Conservation (phyloP, 306 rosid genomes). For the Abrus pulchellus region DNA sequence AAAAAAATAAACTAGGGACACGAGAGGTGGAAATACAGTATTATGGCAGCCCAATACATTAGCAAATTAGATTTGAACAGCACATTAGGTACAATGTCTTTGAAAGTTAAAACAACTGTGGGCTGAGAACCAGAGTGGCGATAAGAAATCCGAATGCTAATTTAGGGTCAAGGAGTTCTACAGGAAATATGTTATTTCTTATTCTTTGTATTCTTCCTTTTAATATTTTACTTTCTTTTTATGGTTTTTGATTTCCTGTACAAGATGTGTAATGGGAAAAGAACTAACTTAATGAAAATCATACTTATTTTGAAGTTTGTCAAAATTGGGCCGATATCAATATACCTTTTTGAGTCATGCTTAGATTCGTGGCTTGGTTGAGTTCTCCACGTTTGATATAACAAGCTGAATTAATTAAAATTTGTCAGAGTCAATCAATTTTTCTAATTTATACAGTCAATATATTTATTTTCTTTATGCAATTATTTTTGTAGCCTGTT, state of each 20-base stretch:
- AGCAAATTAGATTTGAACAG: background rate
- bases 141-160: background rate
- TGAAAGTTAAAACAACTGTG: background rate
- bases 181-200: background rate
- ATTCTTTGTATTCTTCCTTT: background rate
- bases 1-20: background rate
- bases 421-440: constrained; percentile 13
- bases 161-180: background rate
- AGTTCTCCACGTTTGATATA: constrained; percentile 3
- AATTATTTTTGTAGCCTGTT: constrained; percentile 75
- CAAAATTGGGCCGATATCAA: background rate
- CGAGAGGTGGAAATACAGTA: background rate
- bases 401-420: constrained; percentile 28
- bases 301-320: background rate
- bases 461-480: constrained; percentile 26
- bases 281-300: background rate
- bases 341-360: constrained; percentile 6
- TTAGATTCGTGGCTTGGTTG: background rate
- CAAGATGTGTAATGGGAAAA: background rate
- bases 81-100: no score
- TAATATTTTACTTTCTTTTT: background rate
- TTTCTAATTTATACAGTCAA: constrained; percentile 24
- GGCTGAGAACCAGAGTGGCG: constrained; percentile 9
- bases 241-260: background rate
- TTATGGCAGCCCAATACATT: constrained; percentile 15